Percentiles rank a stretch among this genome's conserved stretches.
phyloP scores from a whole-genome alignment of 2,329 filamentous ascomycete genomes.

The Blastomyces emzantsi region DNA sequence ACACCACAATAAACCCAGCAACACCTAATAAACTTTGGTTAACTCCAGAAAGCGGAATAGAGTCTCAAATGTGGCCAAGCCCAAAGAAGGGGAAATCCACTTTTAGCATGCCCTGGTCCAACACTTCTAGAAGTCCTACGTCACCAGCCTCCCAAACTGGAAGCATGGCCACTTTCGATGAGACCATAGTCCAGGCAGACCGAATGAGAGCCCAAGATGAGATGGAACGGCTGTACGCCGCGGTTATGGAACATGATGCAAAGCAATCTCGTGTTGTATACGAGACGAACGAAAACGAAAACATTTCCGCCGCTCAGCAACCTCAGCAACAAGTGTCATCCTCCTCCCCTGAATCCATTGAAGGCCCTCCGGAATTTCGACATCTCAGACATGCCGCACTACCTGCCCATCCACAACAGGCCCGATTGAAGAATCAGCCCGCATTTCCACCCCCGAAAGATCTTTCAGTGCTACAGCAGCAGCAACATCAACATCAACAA shows the following conservation, averaged over 20 bases:
- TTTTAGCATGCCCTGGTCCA: constrained; percentile 33
- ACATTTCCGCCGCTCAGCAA: constrained; percentile 19
- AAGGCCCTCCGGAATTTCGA: constrained; percentile 25
- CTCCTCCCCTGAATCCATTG: constrained; percentile 25
- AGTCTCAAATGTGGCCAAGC: constrained; percentile 24
- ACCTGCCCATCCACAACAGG: constrained; percentile 11
- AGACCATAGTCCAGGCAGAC: constrained; percentile 64
- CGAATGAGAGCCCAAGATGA: constrained; percentile 67
- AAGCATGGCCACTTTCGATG: constrained; percentile 65
- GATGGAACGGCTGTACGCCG: constrained; percentile 82
- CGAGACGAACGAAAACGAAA: constrained; percentile 14
- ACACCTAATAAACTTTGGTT: constrained; percentile 22
- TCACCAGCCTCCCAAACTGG: constrained; percentile 44
- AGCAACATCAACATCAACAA: constrained; percentile 12
- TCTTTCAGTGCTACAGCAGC: constrained; percentile 11
- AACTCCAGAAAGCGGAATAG: constrained; percentile 15
- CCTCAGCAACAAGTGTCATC: constrained; percentile 21
- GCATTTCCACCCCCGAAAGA: constrained; percentile 13
- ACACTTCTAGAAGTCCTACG: constrained; percentile 24
- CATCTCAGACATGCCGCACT: constrained; percentile 19
- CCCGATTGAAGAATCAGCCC: constrained; percentile 12
- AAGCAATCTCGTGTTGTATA: constrained; percentile 31
- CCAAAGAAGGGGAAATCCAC: constrained; percentile 28
- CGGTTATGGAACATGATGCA: constrained; percentile 81
- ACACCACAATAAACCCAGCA: constrained; percentile 30